Evolutionary conservation across 164 flowering plant species (phyloP).

Genomic region (Umbellularia californica): DNA sequence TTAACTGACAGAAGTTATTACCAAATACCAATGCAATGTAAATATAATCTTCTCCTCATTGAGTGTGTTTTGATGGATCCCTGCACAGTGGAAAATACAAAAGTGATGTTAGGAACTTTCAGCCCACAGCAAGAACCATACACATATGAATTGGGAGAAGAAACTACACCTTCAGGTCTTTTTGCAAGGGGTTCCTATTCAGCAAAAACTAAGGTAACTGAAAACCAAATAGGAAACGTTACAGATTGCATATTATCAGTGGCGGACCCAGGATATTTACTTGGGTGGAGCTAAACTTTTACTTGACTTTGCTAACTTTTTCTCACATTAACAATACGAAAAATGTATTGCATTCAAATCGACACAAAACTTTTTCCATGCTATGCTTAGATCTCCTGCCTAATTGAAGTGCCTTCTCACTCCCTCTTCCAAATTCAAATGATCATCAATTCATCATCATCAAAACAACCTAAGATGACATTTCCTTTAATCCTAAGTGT

Average conservation of each 20-base stretch:
- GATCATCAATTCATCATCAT: too few relatives aligned
- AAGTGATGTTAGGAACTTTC: conserved; percentile 52
- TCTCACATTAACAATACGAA: too few relatives aligned
- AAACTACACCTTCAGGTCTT: conserved; percentile 44
- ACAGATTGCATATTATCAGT: not conserved
- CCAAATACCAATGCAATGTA: not conserved
- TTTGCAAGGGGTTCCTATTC: conserved; percentile 52
- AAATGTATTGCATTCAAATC: too few relatives aligned
- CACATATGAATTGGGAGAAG: conserved; percentile 38
- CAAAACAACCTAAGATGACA: too few relatives aligned
- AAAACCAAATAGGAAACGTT: not conserved
- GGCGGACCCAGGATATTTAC: too few relatives aligned
- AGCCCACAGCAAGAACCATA: conserved; percentile 54
- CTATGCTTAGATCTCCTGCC: too few relatives aligned
- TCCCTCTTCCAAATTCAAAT: too few relatives aligned
- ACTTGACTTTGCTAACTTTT: too few relatives aligned
- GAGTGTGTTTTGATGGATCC: not conserved
- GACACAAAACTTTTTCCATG: too few relatives aligned
- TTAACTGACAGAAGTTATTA: not conserved
- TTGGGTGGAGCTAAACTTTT: too few relatives aligned
- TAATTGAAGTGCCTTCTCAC: too few relatives aligned
- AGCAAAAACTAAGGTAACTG: conserved; percentile 45
- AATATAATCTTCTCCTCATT: not conserved
- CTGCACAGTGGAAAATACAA: conserved; percentile 42
- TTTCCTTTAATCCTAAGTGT: too few relatives aligned